Percentiles rank a stretch among this genome's conserved stretches.
These are phyloP conservation scores for Cercospora canescens DNA, from an alignment of 2,329 filamentous ascomycete species.

Conservation along the genomic window DNA sequence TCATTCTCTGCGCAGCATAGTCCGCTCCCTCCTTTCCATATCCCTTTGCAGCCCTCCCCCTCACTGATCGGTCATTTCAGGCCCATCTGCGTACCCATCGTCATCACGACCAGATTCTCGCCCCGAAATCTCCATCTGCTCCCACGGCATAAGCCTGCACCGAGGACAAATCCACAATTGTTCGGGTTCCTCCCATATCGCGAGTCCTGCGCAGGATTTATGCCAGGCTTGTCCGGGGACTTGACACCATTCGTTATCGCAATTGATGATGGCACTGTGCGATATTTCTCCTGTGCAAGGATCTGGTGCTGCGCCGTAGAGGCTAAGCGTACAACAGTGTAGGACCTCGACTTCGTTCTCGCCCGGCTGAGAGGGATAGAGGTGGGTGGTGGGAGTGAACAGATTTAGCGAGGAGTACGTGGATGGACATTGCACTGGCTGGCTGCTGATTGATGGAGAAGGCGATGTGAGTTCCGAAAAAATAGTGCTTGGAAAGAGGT, in stretches of 20 bases:
- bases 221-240: not conserved
- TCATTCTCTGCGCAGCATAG: not conserved
- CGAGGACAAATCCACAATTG: constrained; percentile 1
- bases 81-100: too few species aligned
- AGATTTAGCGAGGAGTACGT: not conserved
- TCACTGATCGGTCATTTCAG: not conserved
- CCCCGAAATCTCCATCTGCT: not conserved
- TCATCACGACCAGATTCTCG: not conserved
- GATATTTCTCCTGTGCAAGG: not conserved
- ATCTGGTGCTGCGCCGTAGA: not conserved
- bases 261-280: not conserved
- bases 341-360: not conserved
- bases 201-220: not conserved
- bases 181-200: not conserved
- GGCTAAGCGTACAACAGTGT: not conserved
- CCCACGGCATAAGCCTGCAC: not conserved
- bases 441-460: not conserved
- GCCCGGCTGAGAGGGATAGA: not conserved
- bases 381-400: not conserved
- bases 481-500: not conserved
- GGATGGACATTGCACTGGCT: not conserved
- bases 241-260: constrained; percentile 7
- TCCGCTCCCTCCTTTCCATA: not conserved
- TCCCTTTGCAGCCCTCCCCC: not conserved
- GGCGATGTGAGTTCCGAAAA: not conserved